A percentile compares a stretch with the other conserved stretches of the same genome.
Evolutionary conservation across 306 rosid genomes (phyloP).

Genomic region (Macrotyloma uniflorum): DNA sequence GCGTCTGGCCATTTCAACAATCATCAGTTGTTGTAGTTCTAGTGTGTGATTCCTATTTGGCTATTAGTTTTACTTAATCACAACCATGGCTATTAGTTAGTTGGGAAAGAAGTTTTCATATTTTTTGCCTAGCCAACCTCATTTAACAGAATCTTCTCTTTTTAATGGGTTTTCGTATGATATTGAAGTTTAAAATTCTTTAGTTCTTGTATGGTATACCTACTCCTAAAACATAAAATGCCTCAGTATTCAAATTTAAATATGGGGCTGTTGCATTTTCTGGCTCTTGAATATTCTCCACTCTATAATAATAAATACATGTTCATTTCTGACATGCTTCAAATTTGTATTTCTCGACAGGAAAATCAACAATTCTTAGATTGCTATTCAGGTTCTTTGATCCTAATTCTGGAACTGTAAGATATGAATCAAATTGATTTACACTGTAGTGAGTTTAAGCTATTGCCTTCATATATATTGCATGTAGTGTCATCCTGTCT

Average conservation of each 20-base stretch:
- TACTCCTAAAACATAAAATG: constrained; percentile 26
- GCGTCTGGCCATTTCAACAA: too few relatives aligned
- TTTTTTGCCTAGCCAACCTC: background rate
- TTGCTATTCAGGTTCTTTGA: constrained; percentile 94
- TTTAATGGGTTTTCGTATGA: constrained; percentile 17
- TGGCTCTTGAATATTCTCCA: constrained; percentile 11
- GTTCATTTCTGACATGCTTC: constrained; percentile 38
- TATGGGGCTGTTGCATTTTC: constrained; percentile 18
- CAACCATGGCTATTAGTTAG: background rate
- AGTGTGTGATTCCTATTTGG: background rate
- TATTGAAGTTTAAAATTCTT: constrained; percentile 12
- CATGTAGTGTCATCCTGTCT: constrained; percentile 4
- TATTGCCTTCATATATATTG: constrained; percentile 27
- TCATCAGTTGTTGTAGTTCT: background rate
- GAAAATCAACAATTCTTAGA: constrained; percentile 95
- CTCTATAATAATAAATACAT: background rate
- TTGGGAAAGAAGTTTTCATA: background rate
- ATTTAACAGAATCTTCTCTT: background rate
- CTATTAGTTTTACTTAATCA: background rate
- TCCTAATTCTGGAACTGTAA: constrained; percentile 89
- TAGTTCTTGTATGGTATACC: background rate
- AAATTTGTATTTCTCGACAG: constrained; percentile 62
- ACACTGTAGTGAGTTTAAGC: constrained; percentile 34
- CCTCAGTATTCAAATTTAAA: constrained; percentile 8
- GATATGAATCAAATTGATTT: constrained; percentile 47